Evolutionary conservation across 2,329 filamentous ascomycete genomes (phyloP).

Genomic region (Ophiostoma pallidulum): DNA sequence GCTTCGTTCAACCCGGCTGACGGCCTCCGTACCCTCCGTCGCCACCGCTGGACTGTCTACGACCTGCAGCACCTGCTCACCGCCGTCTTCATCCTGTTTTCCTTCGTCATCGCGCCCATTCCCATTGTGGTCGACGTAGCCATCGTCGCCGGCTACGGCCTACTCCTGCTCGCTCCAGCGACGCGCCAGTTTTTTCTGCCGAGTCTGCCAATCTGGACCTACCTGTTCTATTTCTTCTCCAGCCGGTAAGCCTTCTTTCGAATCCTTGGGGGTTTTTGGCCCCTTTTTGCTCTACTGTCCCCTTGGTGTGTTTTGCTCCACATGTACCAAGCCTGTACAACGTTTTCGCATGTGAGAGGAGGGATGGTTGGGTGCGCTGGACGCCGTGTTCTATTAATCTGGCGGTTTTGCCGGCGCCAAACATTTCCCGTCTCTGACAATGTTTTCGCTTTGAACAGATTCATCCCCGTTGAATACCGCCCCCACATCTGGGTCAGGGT

Average conservation of each 20-base stretch:
- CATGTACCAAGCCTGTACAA: too few species aligned
- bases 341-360: too few species aligned
- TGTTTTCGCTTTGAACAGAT: too few species aligned
- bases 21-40: constrained; percentile 64
- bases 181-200: constrained; percentile 89
- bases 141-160: constrained; percentile 55
- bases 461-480: constrained; percentile 79
- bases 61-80: constrained; percentile 79
- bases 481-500: constrained; percentile 95
- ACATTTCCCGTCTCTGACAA: too few species aligned
- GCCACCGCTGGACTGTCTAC: constrained; percentile 70
- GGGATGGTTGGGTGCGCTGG: too few species aligned
- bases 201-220: constrained; percentile 73
- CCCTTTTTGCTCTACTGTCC: too few species aligned
- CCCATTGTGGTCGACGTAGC: constrained; percentile 71
- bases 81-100: constrained; percentile 68
- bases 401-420: constrained; percentile 33
- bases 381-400: neutral
- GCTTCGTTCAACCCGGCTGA: constrained; percentile 75
- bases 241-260: constrained; percentile 93
- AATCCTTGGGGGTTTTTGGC: too few species aligned
- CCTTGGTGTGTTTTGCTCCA: too few species aligned
- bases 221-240: constrained; percentile 84
- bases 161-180: constrained; percentile 68
- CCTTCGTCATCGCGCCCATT: constrained; percentile 70